These are phyloP conservation scores for Myrica gale DNA, from an alignment of 306 rosid species.

Conservation along the genomic window DNA sequence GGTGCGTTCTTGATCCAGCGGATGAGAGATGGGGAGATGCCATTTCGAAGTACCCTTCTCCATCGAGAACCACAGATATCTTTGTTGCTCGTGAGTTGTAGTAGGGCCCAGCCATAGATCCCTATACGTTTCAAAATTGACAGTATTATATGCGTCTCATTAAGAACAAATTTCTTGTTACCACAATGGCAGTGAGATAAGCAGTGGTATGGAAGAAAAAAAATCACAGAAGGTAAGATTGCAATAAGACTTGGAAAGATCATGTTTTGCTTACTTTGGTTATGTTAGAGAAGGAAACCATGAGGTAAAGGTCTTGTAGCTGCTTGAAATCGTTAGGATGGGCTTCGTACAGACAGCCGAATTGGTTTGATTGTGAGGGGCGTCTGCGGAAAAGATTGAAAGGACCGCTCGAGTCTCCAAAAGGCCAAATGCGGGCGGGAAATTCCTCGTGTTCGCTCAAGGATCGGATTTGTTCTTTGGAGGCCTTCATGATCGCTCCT, in stretches of 20 bases:
- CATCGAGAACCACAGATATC: constrained; percentile 43
- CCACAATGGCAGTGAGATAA: background rate
- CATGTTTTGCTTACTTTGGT: constrained; percentile 32
- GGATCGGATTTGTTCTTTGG: constrained; percentile 39
- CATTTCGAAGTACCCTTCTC: constrained; percentile 58
- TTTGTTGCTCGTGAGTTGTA: constrained; percentile 54
- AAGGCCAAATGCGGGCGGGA: constrained; percentile 48
- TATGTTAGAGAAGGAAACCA: constrained; percentile 49
- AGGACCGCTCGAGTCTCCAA: constrained; percentile 34
- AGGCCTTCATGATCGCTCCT: constrained; percentile 52
- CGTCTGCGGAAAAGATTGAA: constrained; percentile 43
- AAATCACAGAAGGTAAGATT: background rate
- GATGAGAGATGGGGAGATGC: constrained; percentile 53
- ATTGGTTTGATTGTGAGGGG: constrained; percentile 45
- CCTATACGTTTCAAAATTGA: constrained; percentile 17
- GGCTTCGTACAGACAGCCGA: constrained; percentile 51
- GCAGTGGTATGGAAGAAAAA: background rate
- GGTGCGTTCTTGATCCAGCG: constrained; percentile 6
- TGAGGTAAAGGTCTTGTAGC: constrained; percentile 43
- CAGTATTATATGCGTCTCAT: no score
- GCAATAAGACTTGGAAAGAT: background rate
- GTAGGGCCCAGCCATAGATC: constrained; percentile 44
- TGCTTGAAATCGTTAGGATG: constrained; percentile 20
- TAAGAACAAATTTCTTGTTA: background rate
- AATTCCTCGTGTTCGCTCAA: constrained; percentile 33